Conservation (phyloP, 257 asterid genomes). For the Anisodus tanguticus region DNA sequence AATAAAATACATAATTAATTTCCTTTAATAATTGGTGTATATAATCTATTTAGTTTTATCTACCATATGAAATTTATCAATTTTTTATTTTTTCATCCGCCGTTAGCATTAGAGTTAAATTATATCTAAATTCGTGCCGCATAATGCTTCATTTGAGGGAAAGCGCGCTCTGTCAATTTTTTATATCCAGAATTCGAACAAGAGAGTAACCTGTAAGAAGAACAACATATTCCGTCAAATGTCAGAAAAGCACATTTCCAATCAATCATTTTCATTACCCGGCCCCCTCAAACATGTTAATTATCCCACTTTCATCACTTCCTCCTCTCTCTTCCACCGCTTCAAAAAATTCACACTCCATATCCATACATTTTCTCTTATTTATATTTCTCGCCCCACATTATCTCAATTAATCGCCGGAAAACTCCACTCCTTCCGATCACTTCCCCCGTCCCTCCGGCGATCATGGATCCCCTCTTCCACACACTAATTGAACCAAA, state of each 20-base stretch:
- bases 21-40: too few species aligned
- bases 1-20: too few species aligned
- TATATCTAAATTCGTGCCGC: too few species aligned
- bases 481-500: not conserved
- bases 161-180: too few species aligned
- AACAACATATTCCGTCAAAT: constrained; percentile 8
- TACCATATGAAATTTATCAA: too few species aligned
- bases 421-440: constrained; percentile 30
- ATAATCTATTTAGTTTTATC: too few species aligned
- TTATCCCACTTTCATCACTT: constrained; percentile 32
- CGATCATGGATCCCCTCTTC: constrained; percentile 35
- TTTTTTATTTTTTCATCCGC: too few species aligned
- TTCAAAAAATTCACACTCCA: too few species aligned
- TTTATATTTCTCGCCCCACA: too few species aligned
- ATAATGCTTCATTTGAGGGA: too few species aligned
- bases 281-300: constrained; percentile 1
- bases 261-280: constrained; percentile 28
- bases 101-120: too few species aligned
- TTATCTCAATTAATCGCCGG: constrained; percentile 39
- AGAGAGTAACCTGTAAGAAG: not conserved
- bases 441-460: constrained; percentile 31
- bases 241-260: constrained; percentile 28
- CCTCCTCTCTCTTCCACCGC: not conserved
- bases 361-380: too few species aligned
- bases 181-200: not conserved